Evolutionary conservation across 345 rosid genomes (phyloP), one percentile per base, ranked within the genome.

Genomic region (Psidium guajava): DNA sequence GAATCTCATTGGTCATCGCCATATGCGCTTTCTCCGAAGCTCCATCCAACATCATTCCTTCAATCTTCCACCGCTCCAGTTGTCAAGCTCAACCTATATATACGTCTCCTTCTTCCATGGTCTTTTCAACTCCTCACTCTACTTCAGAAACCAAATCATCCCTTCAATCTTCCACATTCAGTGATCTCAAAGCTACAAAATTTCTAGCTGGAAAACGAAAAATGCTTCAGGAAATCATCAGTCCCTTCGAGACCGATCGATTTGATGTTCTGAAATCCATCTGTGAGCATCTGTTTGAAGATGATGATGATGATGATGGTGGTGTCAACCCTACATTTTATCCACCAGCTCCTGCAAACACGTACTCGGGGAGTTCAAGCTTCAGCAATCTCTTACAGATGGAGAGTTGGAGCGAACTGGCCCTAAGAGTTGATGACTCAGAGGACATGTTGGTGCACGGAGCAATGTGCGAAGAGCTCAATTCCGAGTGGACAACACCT

Each of bases 351-450:
- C 44, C 75, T 16, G 1, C 75, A 1, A 64, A 16, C 6, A 32
- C 40, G 1, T 64, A 32, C 75, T 28, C 80, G 16, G 15, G 93
- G 89, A 88, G 82, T 47, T 64, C 90, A 32, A 91, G 93, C 87
- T 89, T 89, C 59, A 56, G 86, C 83, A 86, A 88, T 56, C 55
- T 88, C 86, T 86, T 86, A 75, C 82, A 82, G 18, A 75, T 86
- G 7, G 91, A 89, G 20, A 91, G 83, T 24, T 89, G 93, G 91
- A 88, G 91, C 52, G 89, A 89, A 16, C 82, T 91, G 84, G 89
- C 89, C 2, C 82, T 89, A 14, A 75, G 87, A 84, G 84, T 85
- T n/a, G 84, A 91, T 44, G 89, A 91, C 27, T 88, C 85, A 3
- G 91, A 89, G 64, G 92, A 89, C 64, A 88, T 82, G 91, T 11